Evolutionary conservation across 2,329 filamentous ascomycete genomes (phyloP).

Genomic region (Xylariaceae sp.): DNA sequence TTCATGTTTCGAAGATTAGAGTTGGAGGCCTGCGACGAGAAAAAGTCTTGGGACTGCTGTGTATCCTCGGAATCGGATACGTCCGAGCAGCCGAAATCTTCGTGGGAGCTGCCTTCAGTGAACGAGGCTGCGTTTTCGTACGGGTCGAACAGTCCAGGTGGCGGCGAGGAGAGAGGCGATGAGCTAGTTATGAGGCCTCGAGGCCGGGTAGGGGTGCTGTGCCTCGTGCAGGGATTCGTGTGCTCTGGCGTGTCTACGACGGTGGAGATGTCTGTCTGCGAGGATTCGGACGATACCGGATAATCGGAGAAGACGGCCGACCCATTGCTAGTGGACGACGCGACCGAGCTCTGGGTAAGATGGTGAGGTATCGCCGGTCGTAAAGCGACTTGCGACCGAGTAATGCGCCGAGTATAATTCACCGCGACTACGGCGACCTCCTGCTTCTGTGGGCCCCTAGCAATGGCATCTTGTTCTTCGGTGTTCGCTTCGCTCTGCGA

Average conservation of each 20-base stretch:
- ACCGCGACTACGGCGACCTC: background rate
- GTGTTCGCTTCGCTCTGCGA: background rate
- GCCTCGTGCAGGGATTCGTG: slow-evolving; percentile 16
- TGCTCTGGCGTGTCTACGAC: slow-evolving; percentile 1
- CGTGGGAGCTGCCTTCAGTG: slow-evolving; percentile 36
- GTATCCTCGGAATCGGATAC: slow-evolving; percentile 42
- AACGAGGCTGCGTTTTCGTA: slow-evolving; percentile 34
- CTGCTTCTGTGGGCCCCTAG: background rate
- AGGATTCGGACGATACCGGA: slow-evolving; percentile 21
- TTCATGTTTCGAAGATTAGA: slow-evolving; percentile 55
- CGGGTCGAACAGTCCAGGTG: slow-evolving; percentile 47
- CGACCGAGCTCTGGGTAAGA: slow-evolving; percentile 20
- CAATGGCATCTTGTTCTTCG: background rate
- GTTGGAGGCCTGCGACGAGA: slow-evolving; percentile 36
- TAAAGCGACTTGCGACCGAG: slow-evolving; percentile 20
- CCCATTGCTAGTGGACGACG: slow-evolving; percentile 23
- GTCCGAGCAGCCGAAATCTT: slow-evolving; percentile 30
- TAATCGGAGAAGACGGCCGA: slow-evolving; percentile 21
- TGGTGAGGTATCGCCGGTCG: slow-evolving; percentile 22
- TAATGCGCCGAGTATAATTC: slow-evolving; percentile 17
- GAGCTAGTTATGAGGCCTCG: slow-evolving; percentile 35
- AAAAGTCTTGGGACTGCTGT: slow-evolving; percentile 35
- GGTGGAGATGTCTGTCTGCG: slow-evolving; percentile 25
- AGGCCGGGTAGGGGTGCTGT: slow-evolving; percentile 21
- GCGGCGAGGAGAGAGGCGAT: slow-evolving; percentile 54